These are phyloP conservation scores for Boechera retrofracta DNA, from an alignment of 345 rosid genomes.

Conservation along the genomic window DNA sequence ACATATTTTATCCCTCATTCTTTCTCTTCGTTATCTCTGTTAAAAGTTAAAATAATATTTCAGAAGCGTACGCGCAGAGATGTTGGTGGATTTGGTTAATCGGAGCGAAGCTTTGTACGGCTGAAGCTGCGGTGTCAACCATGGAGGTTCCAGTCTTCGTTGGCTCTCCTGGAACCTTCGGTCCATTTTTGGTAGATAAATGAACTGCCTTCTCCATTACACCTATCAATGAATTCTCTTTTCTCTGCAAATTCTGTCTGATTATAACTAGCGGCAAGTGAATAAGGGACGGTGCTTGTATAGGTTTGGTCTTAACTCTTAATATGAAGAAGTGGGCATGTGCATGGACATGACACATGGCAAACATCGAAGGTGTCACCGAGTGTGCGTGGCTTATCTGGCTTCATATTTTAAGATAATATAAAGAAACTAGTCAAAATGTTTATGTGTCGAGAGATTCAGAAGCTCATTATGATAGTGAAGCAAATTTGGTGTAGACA, in stretches of 20 bases:
- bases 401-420: not conserved
- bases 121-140: slow-evolving; percentile 66
- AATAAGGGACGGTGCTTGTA: not conserved
- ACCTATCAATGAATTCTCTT: not conserved
- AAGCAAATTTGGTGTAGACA: slow-evolving; percentile 6
- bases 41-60: not conserved
- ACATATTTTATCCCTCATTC: no score
- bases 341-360: slow-evolving; percentile 39
- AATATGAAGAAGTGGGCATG: not conserved
- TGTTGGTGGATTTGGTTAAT: slow-evolving; percentile 75
- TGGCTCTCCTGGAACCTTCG: slow-evolving; percentile 67
- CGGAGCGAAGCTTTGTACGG: slow-evolving; percentile 69
- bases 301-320: slow-evolving; percentile 26
- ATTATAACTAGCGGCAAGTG: slow-evolving; percentile 3
- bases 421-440: not conserved
- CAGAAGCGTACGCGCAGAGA: slow-evolving; percentile 73
- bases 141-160: slow-evolving; percentile 54
- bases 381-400: slow-evolving; percentile 39
- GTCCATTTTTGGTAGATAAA: slow-evolving; percentile 46
- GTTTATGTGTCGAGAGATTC: slow-evolving; percentile 16
- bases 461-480: not conserved
- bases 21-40: no score
- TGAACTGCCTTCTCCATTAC: slow-evolving; percentile 40
- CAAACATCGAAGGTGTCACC: slow-evolving; percentile 10
- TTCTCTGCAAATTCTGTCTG: not conserved